Evolutionary conservation across 1,139 yeast genomes (phyloP), one percentile per base, ranked within the genome.

Genomic region (Candida buenavistaensis): DNA sequence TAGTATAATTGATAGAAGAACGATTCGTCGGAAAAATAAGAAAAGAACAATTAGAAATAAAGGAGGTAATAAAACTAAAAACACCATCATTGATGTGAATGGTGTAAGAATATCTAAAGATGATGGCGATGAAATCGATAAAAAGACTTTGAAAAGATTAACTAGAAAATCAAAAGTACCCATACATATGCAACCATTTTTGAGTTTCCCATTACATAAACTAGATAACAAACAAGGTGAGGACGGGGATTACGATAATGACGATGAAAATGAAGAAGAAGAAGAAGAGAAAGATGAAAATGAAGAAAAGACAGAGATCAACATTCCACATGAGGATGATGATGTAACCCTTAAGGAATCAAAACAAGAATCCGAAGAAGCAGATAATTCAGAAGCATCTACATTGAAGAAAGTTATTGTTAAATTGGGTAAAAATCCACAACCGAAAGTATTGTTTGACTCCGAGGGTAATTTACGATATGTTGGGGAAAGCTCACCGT

Each of bases 401-500:
- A 3, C 26, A 13, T 12, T 14, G 9, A 12, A 12, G 23, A 30
- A 24, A 14, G 23, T 17, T 10, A 24, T 30, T 14, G 17, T 25
- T 24, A 24, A 26, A 22, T 23, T 16, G 9, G 33, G 28, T 15
- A 30, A 32, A 22, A 13, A 35, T 17, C 31, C 37, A 7, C 28
- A 36, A 14, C 43, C 37, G 6, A 33, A 28, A 23, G 40, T 34
- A 2, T 28, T 43, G 8, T 43, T 35, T 31, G 45, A 43, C 25
- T 34, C 44, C 7, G 36, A 42, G 7, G 51, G 55, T 1, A 47
- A 52, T 14, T 46, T 54, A 8, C 37, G 55, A 11, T 55, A 53
- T 39, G 46, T 53, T 23, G 61, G 61, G 10, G 59, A 54, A 34
- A 51, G 53, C 15, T 51, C 57, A 24, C 57, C 59, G 1, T 35